These are phyloP conservation scores for Mycena capillaripes DNA, from an alignment of 768 basidiomycete genomes.

Conservation along the genomic window DNA sequence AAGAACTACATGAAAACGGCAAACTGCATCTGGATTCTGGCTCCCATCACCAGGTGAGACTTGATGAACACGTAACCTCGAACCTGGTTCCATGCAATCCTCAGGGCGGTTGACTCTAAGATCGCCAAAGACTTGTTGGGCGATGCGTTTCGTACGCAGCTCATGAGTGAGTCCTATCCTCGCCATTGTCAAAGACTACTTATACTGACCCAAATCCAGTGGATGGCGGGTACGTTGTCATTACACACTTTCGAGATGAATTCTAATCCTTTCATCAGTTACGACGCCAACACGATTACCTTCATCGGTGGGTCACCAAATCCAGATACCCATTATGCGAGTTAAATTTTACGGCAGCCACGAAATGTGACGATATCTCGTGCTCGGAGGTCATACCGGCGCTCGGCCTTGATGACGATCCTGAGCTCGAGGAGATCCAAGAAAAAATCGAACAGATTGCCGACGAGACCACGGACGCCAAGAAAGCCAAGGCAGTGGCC, in stretches of 20 bases:
- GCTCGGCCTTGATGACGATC: constrained; percentile 66
- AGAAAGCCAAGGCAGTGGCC: constrained; percentile 55
- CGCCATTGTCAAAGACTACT: neutral
- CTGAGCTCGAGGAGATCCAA: constrained; percentile 64
- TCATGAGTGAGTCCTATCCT: constrained; percentile 63
- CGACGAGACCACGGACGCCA: constrained; percentile 53
- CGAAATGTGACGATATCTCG: constrained; percentile 75
- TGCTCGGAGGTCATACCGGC: constrained; percentile 69
- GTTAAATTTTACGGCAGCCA: constrained; percentile 51
- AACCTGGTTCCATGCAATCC: neutral
- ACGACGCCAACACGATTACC: constrained; percentile 70
- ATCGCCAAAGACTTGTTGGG: constrained; percentile 76
- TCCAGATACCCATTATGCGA: neutral
- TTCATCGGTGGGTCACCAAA: constrained; percentile 63
- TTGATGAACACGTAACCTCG: neutral
- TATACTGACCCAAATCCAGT: neutral
- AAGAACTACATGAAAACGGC: constrained; percentile 79
- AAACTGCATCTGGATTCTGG: constrained; percentile 76
- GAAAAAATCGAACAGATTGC: constrained; percentile 55
- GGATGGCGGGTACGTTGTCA: constrained; percentile 58
- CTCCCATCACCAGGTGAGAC: constrained; percentile 61
- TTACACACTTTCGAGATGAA: neutral
- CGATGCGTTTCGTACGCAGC: constrained; percentile 73
- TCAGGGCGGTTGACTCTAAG: constrained; percentile 73
- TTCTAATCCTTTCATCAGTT: constrained; percentile 50